Base-by-base conservation (phyloP, 352 stramenopile genomes). In the Paralagenidium karlingii region DNA sequence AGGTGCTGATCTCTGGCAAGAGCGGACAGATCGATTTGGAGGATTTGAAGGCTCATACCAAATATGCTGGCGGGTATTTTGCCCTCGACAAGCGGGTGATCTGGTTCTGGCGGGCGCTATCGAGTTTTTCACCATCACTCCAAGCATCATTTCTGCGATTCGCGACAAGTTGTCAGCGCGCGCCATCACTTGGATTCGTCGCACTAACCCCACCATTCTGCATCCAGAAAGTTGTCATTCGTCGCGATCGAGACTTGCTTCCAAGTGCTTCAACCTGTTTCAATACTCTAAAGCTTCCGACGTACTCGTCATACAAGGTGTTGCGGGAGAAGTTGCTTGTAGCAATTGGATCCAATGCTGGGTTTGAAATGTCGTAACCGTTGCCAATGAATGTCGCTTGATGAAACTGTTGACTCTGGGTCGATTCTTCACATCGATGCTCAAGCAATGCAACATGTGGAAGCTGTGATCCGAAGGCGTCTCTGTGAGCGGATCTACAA, bases 231-330 rank as follows among this genome's bases (percentile, higher is more conserved):
- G 63, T 84, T 34, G 32, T 56, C 12, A 78, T 87, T 34, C 55
- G 56, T 25, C 36, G 43, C 38, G 73, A 94, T 52, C 58, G 89
- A 31, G 84, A 94, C 38, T 60, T 94, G 37, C 73, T 98, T 24
- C 91, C 92, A 12, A 85, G 79, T 34, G 89, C 94, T 1, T 94
- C 76, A 15, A 99, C 94, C 40, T 99, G 94, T 66, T 98, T 99
- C 64, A 98, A 98, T 63, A 94, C 76, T 12, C 70, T 99, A 40
- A 98, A 98, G 58, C 75, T 99, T 26, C 94, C 94, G 20, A 96
- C 90, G 18, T 98, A 98, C 63, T 94, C 79, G 34, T 94, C 68
- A 30, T 86, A 96, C 56, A 96, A 94, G 41, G 71, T 96, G 38
- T 58, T 99, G 47, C 68, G 71, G 21, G 63, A 86, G 18, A 98